Evolutionary conservation across 2,329 filamentous ascomycete species (phyloP), one percentile per base, ranked within the genome.

Genomic region (Diplodia sapinea): DNA sequence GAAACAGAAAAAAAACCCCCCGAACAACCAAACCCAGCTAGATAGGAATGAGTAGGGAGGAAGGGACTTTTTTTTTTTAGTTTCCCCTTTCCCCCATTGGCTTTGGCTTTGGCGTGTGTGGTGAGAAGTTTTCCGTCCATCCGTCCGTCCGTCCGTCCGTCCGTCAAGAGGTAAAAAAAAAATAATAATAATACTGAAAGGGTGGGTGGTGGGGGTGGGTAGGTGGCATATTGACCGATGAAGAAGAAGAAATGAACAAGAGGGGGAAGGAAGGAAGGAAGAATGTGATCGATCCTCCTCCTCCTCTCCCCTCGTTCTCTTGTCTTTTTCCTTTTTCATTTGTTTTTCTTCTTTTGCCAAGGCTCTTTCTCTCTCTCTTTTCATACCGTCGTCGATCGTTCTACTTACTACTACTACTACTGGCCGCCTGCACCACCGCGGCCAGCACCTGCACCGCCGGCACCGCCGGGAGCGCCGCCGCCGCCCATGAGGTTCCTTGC

Each of bases 401-500:
- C 26, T 26, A 26, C 26, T 26, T 26, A 26, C 26, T 26, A 26
- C 26, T 26, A 26, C 23, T 26, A 26, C 49, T 67, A 62, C 55
- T 62, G 65, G 6, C 59, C 29, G 31, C 59, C 59, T 26, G 59
- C 43, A 38, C 65, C 43, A 38, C 65, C 65, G 17, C 56, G 55
- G 23, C 64, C 64, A 3, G 64, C 64, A 15, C 63, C 63, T 4
- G 43, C 31, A 6, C 31, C 40, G 11, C 64, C 64, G 13, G 40
- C 52, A 29, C 40, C 54, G 8, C 65, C 64, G 1, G 52, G 20
- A 11, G 29, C 47, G 36, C 70, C 70, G 23, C 74, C 73, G 68
- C 82, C 57, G 43, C 88, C 87, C 88, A 91, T 90, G 77, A 91
- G 86, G 77, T 89, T 89, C 72, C 85, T 83, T 67, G 89, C 89